phyloP scores from a whole-genome alignment of 192 early-diverging fungal species.

The Entrophospora sp. region DNA sequence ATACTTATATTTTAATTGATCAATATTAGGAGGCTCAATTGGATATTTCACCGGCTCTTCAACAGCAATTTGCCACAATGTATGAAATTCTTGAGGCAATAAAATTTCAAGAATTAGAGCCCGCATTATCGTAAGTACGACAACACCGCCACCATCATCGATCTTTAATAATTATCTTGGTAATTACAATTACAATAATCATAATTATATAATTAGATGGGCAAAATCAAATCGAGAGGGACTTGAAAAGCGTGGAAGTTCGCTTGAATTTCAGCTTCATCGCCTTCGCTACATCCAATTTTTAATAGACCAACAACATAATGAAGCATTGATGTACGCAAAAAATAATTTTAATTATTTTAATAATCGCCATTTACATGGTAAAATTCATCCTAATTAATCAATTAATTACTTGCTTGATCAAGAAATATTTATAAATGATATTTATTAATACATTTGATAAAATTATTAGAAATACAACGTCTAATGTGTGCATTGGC shows the following conservation, averaged over 20 bases:
- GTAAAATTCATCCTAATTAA: conserved; percentile 37
- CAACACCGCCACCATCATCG: no score
- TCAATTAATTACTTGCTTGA: neutral
- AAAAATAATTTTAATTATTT: conserved; percentile 60
- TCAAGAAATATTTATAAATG: neutral
- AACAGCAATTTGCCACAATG: conserved; percentile 75
- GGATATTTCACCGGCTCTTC: conserved; percentile 35
- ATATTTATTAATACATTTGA: neutral
- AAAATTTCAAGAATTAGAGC: conserved; percentile 42
- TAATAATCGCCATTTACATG: conserved; percentile 49
- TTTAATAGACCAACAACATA: conserved; percentile 33
- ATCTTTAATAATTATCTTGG: neutral
- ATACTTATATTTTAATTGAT: conserved; percentile 19
- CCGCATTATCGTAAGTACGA: conserved; percentile 53
- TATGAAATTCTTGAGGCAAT: conserved; percentile 63
- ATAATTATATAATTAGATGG: conserved; percentile 50
- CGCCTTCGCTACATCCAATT: conserved; percentile 70
- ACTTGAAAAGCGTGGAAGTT: conserved; percentile 46
- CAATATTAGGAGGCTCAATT: conserved; percentile 37
- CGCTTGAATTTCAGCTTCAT: conserved; percentile 86
- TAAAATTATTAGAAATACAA: conserved; percentile 33
- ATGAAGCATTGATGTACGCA: conserved; percentile 71
- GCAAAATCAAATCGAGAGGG: conserved; percentile 44
- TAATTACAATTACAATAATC: neutral
- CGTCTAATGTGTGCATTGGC: conserved; percentile 36